These are phyloP conservation scores for Zarea fungicola DNA, from an alignment of 2,329 filamentous ascomycete species.

Conservation along the genomic window DNA sequence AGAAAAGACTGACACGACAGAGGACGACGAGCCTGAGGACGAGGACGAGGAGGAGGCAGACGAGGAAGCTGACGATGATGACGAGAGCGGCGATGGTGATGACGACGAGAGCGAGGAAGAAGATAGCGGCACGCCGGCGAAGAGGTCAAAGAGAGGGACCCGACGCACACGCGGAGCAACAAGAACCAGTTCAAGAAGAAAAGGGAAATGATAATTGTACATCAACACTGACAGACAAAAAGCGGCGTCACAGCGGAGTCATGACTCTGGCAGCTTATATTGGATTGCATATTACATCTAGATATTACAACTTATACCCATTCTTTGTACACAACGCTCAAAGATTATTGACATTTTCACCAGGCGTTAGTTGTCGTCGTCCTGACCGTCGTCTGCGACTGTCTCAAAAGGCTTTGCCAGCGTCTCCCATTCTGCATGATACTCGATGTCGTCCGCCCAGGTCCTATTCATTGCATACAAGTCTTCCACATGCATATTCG, in stretches of 20 bases:
- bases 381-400: not conserved
- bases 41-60: slow-evolving; percentile 20
- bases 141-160: slow-evolving; percentile 31
- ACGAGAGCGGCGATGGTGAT: slow-evolving; percentile 15
- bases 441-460: slow-evolving; percentile 35
- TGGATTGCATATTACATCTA: not conserved
- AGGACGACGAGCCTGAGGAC: slow-evolving; percentile 25
- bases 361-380: not conserved
- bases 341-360: not conserved
- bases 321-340: too few relatives aligned
- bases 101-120: slow-evolving; percentile 30
- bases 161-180: slow-evolving; percentile 30
- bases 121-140: slow-evolving; percentile 33
- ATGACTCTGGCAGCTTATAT: not conserved
- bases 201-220: not conserved
- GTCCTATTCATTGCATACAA: slow-evolving; percentile 30
- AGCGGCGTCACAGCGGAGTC: slow-evolving; percentile 4
- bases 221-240: not conserved
- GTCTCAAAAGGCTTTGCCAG: not conserved
- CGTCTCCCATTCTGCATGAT: slow-evolving; percentile 40
- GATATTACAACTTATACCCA: slow-evolving; percentile 4
- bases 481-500: slow-evolving; percentile 29
- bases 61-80: slow-evolving; percentile 22
- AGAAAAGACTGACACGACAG: slow-evolving; percentile 26
- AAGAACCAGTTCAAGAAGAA: slow-evolving; percentile 20